These are phyloP conservation scores for Thermomyces lanuginosus DNA, from an alignment of 2,329 filamentous ascomycete genomes.

Conservation along the genomic window DNA sequence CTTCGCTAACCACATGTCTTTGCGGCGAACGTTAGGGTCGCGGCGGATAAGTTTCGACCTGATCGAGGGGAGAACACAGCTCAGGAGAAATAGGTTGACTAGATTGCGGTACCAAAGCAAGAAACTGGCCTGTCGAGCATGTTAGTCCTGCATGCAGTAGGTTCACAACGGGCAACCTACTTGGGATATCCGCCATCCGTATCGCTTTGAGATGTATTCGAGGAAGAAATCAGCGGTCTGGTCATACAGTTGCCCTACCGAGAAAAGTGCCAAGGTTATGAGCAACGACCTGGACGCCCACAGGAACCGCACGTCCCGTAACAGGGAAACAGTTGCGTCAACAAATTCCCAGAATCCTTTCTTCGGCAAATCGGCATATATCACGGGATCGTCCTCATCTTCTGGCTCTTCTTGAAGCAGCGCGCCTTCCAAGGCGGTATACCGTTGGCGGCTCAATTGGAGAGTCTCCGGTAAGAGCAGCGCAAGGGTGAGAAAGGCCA, in stretches of 20 bases:
- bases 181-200: constrained; percentile 7
- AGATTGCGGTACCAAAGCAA: constrained; percentile 6
- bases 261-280: constrained; percentile 4
- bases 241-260: constrained; percentile 6
- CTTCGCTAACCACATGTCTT: constrained; percentile 5
- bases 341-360: constrained; percentile 2
- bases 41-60: constrained; percentile 4
- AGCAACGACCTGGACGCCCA: constrained; percentile 5
- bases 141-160: not conserved
- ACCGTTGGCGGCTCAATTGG: not conserved
- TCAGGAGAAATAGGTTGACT: constrained; percentile 6
- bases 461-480: constrained; percentile 6
- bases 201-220: constrained; percentile 6
- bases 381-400: constrained; percentile 6
- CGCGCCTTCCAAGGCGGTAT: too few relatives aligned
- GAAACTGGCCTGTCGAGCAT: constrained; percentile 4
- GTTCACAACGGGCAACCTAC: not conserved
- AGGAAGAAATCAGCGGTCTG: constrained; percentile 5
- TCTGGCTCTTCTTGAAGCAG: constrained; percentile 4
- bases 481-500: constrained; percentile 3
- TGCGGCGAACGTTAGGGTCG: constrained; percentile 3
- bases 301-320: constrained; percentile 4
- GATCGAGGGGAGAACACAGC: constrained; percentile 3
- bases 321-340: constrained; percentile 2
- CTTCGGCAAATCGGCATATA: constrained; percentile 4